These are phyloP conservation scores for Fusarium euwallaceae DNA, from an alignment of 2,329 filamentous ascomycete genomes.

Conservation along the genomic window DNA sequence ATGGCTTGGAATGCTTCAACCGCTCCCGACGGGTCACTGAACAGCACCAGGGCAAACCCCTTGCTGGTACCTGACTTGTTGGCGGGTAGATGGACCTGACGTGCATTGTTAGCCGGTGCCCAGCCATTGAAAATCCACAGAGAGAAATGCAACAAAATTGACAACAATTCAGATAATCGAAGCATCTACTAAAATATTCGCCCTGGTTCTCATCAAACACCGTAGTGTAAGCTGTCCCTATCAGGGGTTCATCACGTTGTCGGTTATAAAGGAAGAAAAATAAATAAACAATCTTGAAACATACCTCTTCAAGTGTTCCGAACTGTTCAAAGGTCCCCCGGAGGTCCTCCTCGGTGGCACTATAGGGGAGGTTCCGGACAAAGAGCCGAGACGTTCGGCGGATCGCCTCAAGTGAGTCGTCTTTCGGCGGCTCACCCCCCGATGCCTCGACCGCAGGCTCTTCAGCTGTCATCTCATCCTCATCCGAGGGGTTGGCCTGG, in stretches of 20 bases:
- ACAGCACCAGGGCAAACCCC: constrained; percentile 91
- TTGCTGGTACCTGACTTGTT: constrained; percentile 82
- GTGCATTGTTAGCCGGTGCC: constrained; percentile 47
- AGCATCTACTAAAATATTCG: constrained; percentile 99
- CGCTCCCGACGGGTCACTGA: constrained; percentile 77
- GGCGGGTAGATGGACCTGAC: constrained; percentile 87
- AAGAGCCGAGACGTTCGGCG: constrained; percentile 84
- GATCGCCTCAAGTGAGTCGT: constrained; percentile 60
- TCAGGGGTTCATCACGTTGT: constrained; percentile 95
- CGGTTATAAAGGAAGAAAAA: constrained; percentile 15
- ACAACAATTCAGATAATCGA: constrained; percentile 79
- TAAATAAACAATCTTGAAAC: constrained; percentile 52
- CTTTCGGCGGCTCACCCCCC: constrained; percentile 46
- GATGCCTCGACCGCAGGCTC: constrained; percentile 45
- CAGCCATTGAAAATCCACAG: constrained; percentile 29
- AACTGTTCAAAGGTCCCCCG: constrained; percentile 77
- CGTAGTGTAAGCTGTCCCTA: constrained; percentile 99
- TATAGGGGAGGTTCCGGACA: constrained; percentile 89
- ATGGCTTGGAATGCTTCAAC: constrained; percentile 82
- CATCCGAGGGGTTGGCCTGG: constrained; percentile 27
- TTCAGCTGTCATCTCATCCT: constrained; percentile 35
- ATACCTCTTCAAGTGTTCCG: constrained; percentile 89
- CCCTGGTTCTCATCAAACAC: constrained; percentile 92
- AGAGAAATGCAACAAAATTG: constrained; percentile 44
- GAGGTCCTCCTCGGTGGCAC: constrained; percentile 81